Evolutionary conservation across 768 basidiomycete species (phyloP).

Genomic region (Pisolithus albus): DNA sequence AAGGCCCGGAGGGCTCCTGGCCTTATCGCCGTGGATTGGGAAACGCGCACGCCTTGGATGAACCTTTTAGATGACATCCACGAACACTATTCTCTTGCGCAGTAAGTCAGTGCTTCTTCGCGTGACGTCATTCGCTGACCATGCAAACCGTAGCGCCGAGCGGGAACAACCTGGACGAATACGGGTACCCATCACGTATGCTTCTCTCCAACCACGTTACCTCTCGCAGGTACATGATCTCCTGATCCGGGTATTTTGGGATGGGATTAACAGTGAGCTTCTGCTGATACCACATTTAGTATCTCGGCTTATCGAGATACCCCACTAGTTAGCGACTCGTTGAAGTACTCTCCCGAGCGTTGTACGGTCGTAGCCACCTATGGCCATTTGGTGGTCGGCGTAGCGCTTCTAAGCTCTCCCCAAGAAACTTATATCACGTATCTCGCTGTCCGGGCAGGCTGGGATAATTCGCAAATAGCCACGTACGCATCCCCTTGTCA

Average conservation of each 20-base stretch:
- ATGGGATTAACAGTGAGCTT: conserved; percentile 61
- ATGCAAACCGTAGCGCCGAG: conserved; percentile 41
- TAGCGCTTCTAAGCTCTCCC: conserved; percentile 71
- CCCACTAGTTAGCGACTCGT: conserved; percentile 58
- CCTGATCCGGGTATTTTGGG: conserved; percentile 64
- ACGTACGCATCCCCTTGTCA: conserved; percentile 37
- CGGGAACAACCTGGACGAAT: conserved; percentile 37
- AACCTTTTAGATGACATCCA: conserved; percentile 65
- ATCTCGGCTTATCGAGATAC: conserved; percentile 1
- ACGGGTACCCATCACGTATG: conserved; percentile 55
- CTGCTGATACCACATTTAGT: background rate
- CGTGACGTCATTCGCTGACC: background rate
- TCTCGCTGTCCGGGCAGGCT: conserved; percentile 68
- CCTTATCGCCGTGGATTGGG: conserved; percentile 64
- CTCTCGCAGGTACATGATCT: conserved; percentile 68
- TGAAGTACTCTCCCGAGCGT: conserved; percentile 61
- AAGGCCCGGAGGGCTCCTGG: conserved; percentile 19
- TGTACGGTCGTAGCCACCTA: conserved; percentile 74
- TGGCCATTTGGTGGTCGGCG: conserved; percentile 64
- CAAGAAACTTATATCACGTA: conserved; percentile 81
- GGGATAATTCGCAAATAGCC: conserved; percentile 75
- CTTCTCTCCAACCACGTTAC: conserved; percentile 51
- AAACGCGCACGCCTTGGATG: conserved; percentile 67
- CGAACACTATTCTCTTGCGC: conserved; percentile 53
- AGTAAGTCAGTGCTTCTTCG: conserved; percentile 38